These are phyloP conservation scores for Carpinus viminea DNA, from an alignment of 306 rosid genomes.

Conservation along the genomic window DNA sequence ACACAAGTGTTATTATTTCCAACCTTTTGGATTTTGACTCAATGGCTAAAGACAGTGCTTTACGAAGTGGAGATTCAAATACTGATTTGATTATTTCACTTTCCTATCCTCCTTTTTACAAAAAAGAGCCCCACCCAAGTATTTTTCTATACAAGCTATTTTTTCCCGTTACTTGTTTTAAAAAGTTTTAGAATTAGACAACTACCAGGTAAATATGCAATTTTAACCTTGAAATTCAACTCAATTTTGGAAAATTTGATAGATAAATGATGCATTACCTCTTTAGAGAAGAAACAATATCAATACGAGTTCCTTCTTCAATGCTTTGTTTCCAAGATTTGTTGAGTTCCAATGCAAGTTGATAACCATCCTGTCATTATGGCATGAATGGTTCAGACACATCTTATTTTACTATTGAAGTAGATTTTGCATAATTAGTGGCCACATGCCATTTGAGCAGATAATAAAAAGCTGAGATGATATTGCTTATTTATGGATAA, in stretches of 20 bases:
- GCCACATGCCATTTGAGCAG: neutral
- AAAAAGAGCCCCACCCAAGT: neutral
- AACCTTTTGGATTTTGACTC: neutral
- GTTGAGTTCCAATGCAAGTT: constrained; percentile 76
- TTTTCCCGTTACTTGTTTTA: neutral
- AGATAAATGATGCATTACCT: constrained; percentile 39
- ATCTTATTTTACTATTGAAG: constrained; percentile 3
- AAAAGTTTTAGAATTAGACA: constrained; percentile 6
- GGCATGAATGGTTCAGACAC: constrained; percentile 25
- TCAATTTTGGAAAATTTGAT: constrained; percentile 14
- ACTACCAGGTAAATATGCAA: neutral
- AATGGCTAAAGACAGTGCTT: neutral
- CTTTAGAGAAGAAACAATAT: constrained; percentile 66
- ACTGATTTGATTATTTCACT: neutral
- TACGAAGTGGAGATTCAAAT: neutral
- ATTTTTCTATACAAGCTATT: neutral
- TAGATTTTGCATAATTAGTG: neutral
- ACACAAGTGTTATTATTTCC: neutral
- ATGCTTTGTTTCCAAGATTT: constrained; percentile 61
- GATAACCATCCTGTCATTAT: constrained; percentile 78
- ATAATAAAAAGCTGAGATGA: neutral
- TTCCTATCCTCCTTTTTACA: neutral
- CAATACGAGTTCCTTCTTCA: constrained; percentile 58
- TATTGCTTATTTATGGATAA: constrained; percentile 4
- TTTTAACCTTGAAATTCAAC: constrained; percentile 7